Conservation (phyloP, 345 rosid species). For the Mallotus nudiflorus region DNA sequence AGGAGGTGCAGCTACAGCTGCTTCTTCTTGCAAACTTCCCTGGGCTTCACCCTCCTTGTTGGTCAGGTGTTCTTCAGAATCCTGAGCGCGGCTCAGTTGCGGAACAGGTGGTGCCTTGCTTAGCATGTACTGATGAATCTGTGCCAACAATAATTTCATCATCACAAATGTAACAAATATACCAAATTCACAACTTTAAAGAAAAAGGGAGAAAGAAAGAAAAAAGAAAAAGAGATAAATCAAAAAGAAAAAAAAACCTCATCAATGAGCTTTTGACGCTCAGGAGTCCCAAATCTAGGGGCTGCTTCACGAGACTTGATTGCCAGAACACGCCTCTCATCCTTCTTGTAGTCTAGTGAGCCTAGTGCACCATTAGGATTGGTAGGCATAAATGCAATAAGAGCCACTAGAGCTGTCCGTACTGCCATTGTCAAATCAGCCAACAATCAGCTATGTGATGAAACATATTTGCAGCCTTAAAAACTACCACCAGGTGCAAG, state of each 20-base stretch:
- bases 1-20: constrained; percentile 19
- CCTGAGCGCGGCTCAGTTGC: constrained; percentile 31
- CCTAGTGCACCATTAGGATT: constrained; percentile 92
- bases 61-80: constrained; percentile 25
- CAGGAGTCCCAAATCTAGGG: constrained; percentile 72
- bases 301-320: constrained; percentile 84
- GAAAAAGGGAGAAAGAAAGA: background rate
- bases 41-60: constrained; percentile 25
- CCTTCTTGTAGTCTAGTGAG: constrained; percentile 87
- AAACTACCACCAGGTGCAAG: no score
- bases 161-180: background rate
- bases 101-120: constrained; percentile 77
- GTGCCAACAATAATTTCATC: constrained; percentile 22
- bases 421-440: constrained; percentile 46
- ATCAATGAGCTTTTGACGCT: constrained; percentile 83
- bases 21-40: constrained; percentile 18
- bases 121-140: constrained; percentile 89
- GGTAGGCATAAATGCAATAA: constrained; percentile 98
- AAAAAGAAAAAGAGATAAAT: background rate
- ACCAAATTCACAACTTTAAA: background rate
- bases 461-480: no score
- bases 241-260: constrained; percentile 46
- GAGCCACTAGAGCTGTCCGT: constrained; percentile 89
- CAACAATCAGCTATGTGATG: constrained; percentile 17
- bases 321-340: constrained; percentile 79